A percentile compares a stretch with the other conserved stretches of the same genome.
These are phyloP conservation scores for Boletus reticulatus DNA, from an alignment of 768 basidiomycete genomes.

Conservation along the genomic window DNA sequence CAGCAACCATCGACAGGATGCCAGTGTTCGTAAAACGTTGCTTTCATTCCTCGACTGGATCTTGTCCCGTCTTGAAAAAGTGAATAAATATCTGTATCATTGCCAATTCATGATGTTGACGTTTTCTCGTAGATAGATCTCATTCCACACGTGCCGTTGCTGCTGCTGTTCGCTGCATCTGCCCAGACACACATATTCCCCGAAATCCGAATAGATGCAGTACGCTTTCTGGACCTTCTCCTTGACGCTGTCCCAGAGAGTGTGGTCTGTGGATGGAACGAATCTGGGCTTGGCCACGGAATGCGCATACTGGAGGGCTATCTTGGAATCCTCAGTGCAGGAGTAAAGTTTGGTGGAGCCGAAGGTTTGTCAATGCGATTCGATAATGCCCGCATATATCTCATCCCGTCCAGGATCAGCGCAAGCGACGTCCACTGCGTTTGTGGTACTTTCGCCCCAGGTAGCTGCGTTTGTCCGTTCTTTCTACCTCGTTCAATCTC, in stretches of 20 bases:
- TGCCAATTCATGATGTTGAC: constrained; percentile 3
- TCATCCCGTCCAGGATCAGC: constrained; percentile 21
- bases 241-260: constrained; percentile 66
- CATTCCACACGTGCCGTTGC: constrained; percentile 66
- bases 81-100: constrained; percentile 31
- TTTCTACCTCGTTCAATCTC: constrained; percentile 2
- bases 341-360: constrained; percentile 56
- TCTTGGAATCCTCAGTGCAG: constrained; percentile 71
- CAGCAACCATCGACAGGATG: constrained; percentile 53
- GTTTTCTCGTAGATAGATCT: constrained; percentile 55
- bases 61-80: constrained; percentile 58
- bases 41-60: constrained; percentile 72
- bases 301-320: constrained; percentile 74
- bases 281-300: constrained; percentile 50
- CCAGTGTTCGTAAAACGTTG: constrained; percentile 71
- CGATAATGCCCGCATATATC: not conserved
- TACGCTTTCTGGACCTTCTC: constrained; percentile 74
- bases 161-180: constrained; percentile 85
- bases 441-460: constrained; percentile 60
- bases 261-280: constrained; percentile 69
- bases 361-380: constrained; percentile 41
- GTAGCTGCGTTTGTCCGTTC: constrained; percentile 35
- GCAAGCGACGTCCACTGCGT: constrained; percentile 57
- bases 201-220: constrained; percentile 88
- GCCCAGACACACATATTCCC: constrained; percentile 95